Conservation (phyloP, 192 early-diverging fungal genomes). For the Geosiphon pyriformis region DNA sequence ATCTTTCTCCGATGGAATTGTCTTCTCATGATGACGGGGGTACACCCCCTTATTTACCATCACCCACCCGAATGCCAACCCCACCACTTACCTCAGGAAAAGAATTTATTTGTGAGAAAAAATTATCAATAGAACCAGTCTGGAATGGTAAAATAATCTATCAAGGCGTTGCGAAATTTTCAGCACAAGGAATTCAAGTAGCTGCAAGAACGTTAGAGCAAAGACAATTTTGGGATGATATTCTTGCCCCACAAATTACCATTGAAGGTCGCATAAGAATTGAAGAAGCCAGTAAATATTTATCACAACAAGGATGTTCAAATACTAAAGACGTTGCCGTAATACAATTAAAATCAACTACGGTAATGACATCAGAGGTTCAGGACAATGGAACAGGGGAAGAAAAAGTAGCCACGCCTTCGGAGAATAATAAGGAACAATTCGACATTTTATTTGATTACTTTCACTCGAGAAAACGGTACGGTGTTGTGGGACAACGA, state of each 20-base stretch:
- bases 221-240: slow-evolving; percentile 47
- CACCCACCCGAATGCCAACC: slow-evolving; percentile 5
- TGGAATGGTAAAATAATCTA: slow-evolving; percentile 54
- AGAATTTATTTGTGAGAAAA: background rate
- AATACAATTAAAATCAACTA: slow-evolving; percentile 52
- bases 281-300: slow-evolving; percentile 47
- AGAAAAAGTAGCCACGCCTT: background rate
- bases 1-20: background rate
- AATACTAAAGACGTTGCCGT: slow-evolving; percentile 55
- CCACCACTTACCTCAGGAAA: background rate
- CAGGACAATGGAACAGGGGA: background rate
- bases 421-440: slow-evolving; percentile 25
- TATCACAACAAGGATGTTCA: slow-evolving; percentile 46
- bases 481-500: slow-evolving; percentile 63
- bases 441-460: slow-evolving; percentile 54
- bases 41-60: background rate
- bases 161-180: slow-evolving; percentile 49
- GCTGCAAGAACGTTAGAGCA: slow-evolving; percentile 42
- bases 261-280: slow-evolving; percentile 63
- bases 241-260: slow-evolving; percentile 50
- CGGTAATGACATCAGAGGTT: too few species aligned
- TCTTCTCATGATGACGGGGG: background rate
- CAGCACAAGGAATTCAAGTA: slow-evolving; percentile 51
- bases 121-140: slow-evolving; percentile 19
- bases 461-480: slow-evolving; percentile 53